Evolutionary conservation across 495 filamentous ascomycete species (phyloP).

Genomic region (Sporormia fimetaria): DNA sequence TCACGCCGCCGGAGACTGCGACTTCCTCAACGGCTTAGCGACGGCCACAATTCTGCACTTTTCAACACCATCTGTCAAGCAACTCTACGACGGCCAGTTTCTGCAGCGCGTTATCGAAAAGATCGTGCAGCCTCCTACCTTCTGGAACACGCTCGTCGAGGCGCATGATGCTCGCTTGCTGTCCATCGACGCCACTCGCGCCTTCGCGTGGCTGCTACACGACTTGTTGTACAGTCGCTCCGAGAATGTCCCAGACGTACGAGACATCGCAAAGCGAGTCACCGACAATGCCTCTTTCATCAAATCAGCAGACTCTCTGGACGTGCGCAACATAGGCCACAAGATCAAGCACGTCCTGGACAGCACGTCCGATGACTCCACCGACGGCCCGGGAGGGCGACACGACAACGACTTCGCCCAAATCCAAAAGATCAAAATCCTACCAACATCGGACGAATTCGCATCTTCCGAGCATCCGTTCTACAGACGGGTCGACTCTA

Average conservation of each 20-base stretch:
- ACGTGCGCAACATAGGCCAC: constrained; percentile 8
- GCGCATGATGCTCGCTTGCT: constrained; percentile 35
- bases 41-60: constrained; percentile 22
- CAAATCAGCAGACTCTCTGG: constrained; percentile 6
- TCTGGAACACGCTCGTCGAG: constrained; percentile 48
- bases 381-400: constrained; percentile 48
- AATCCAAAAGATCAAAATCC: constrained; percentile 51
- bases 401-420: constrained; percentile 67
- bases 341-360: constrained; percentile 38
- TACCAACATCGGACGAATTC: constrained; percentile 63
- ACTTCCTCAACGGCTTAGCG: constrained; percentile 40
- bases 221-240: constrained; percentile 43
- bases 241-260: constrained; percentile 12
- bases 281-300: constrained; percentile 8
- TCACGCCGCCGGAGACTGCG: constrained; percentile 37
- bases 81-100: constrained; percentile 44
- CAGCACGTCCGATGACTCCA: constrained; percentile 12
- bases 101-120: constrained; percentile 42
- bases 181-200: constrained; percentile 30
- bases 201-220: constrained; percentile 49
- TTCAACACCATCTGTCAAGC: constrained; percentile 36
- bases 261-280: constrained; percentile 5
- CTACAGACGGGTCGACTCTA: constrained; percentile 35
- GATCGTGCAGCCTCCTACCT: constrained; percentile 47
- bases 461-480: constrained; percentile 46